These are phyloP conservation scores for Microstroma glucosiphilum DNA, from an alignment of 1,284 basidiomycete species.

Conservation along the genomic window DNA sequence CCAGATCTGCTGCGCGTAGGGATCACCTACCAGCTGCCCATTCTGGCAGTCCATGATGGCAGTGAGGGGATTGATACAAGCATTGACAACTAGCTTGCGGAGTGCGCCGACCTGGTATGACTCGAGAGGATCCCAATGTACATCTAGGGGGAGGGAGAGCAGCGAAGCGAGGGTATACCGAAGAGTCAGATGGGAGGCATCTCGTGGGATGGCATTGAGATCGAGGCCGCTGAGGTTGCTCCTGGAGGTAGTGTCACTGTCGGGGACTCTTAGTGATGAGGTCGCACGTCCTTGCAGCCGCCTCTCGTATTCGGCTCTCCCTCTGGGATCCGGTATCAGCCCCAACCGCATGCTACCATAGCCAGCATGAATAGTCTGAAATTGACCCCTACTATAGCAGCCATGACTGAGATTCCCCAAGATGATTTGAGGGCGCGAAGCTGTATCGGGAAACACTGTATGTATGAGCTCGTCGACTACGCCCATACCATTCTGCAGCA, in stretches of 20 bases:
- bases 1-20: constrained; percentile 35
- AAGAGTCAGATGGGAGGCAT: constrained; percentile 24
- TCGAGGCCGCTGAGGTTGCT: constrained; percentile 16
- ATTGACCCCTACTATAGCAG: constrained; percentile 55
- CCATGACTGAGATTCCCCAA: constrained; percentile 79
- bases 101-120: constrained; percentile 68
- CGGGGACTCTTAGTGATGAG: not conserved
- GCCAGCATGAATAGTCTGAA: constrained; percentile 67
- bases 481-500: constrained; percentile 86
- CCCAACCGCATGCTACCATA: constrained; percentile 70
- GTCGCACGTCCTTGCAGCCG: not conserved
- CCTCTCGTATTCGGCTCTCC: constrained; percentile 38
- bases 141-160: constrained; percentile 39
- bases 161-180: constrained; percentile 32
- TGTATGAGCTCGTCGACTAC: constrained; percentile 72
- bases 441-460: constrained; percentile 67
- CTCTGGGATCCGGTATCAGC: constrained; percentile 62
- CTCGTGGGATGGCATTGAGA: constrained; percentile 29
- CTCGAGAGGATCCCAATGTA: constrained; percentile 64
- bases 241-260: no score
- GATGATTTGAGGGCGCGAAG: constrained; percentile 74
- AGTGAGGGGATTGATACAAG: constrained; percentile 80
- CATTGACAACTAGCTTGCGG: constrained; percentile 77
- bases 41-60: constrained; percentile 75
- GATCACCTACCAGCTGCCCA: constrained; percentile 58